phyloP scores from a whole-genome alignment of 2,329 filamentous ascomycete genomes.

The Fusarium circinatum region DNA sequence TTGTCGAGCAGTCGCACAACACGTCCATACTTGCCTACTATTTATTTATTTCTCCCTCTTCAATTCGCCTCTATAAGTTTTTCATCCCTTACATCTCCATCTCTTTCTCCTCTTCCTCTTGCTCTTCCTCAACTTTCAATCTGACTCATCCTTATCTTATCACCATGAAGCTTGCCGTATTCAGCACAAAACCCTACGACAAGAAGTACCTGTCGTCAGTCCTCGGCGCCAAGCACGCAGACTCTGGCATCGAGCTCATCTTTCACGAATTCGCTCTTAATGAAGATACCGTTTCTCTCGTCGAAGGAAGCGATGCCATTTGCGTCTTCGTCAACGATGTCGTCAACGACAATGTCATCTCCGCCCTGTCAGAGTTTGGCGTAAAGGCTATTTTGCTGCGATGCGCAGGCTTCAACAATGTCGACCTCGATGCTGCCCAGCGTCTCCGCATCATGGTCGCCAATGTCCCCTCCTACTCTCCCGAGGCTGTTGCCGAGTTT shows the following conservation, averaged over 20 bases:
- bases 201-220: slow-evolving; percentile 62
- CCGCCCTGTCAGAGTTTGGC: slow-evolving; percentile 59
- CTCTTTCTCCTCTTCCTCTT: background rate
- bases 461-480: slow-evolving; percentile 75
- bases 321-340: slow-evolving; percentile 77
- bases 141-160: background rate
- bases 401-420: slow-evolving; percentile 76
- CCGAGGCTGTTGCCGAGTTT: slow-evolving; percentile 76
- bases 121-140: background rate
- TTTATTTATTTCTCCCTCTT: background rate
- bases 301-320: slow-evolving; percentile 63
- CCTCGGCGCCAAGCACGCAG: slow-evolving; percentile 48
- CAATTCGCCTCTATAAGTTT: background rate
- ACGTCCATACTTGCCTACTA: background rate
- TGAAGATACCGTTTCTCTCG: slow-evolving; percentile 65
- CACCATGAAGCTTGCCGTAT: slow-evolving; percentile 69
- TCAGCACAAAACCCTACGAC: slow-evolving; percentile 73
- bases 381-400: slow-evolving; percentile 70
- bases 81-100: background rate
- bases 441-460: slow-evolving; percentile 68
- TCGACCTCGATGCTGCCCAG: slow-evolving; percentile 67
- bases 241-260: slow-evolving; percentile 57
- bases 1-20: background rate
- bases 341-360: slow-evolving; percentile 62
- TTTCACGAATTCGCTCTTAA: slow-evolving; percentile 69